These are phyloP conservation scores for Neofusicoccum kwambonambiense DNA, from an alignment of 2,329 filamentous ascomycete genomes.

Conservation along the genomic window DNA sequence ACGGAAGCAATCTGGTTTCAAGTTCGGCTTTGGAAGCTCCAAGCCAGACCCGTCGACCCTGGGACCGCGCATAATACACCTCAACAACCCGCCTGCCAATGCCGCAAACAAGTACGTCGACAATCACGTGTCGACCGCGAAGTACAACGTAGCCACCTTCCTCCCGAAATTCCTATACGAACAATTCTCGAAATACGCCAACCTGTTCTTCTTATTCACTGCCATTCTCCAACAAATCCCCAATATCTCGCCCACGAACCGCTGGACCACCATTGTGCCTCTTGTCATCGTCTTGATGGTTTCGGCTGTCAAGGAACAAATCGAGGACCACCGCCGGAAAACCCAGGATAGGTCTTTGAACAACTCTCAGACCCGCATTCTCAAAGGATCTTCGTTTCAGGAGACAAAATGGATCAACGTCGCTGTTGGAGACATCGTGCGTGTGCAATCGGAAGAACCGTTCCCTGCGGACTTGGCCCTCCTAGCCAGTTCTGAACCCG, in stretches of 20 bases:
- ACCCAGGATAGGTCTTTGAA: conserved; percentile 85
- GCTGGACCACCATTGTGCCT: conserved; percentile 95
- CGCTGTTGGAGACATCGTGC: conserved; percentile 84
- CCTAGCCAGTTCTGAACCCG: conserved; percentile 90
- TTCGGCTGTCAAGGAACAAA: conserved; percentile 91
- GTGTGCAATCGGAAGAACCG: conserved; percentile 90
- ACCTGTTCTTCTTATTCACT: conserved; percentile 98
- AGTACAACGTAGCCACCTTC: conserved; percentile 93
- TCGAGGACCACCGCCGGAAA: conserved; percentile 91
- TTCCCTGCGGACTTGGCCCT: conserved; percentile 94
- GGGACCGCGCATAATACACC: conserved; percentile 86
- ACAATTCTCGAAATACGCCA: conserved; percentile 99
- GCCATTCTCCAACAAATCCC: conserved; percentile 93
- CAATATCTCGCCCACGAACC: conserved; percentile 89
- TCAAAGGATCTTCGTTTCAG: conserved; percentile 80
- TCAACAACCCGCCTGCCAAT: conserved; percentile 96
- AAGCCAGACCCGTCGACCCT: conserved; percentile 88
- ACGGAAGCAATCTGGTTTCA: conserved; percentile 66
- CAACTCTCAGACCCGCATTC: conserved; percentile 76
- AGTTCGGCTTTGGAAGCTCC: conserved; percentile 82
- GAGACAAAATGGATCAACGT: conserved; percentile 94
- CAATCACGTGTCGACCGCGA: conserved; percentile 96
- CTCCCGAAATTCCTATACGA: conserved; percentile 96
- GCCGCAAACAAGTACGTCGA: conserved; percentile 84
- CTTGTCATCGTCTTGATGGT: conserved; percentile 84